phyloP scores from a whole-genome alignment of 176 grass and related monocot genomes.

The Oryza longistaminata region DNA sequence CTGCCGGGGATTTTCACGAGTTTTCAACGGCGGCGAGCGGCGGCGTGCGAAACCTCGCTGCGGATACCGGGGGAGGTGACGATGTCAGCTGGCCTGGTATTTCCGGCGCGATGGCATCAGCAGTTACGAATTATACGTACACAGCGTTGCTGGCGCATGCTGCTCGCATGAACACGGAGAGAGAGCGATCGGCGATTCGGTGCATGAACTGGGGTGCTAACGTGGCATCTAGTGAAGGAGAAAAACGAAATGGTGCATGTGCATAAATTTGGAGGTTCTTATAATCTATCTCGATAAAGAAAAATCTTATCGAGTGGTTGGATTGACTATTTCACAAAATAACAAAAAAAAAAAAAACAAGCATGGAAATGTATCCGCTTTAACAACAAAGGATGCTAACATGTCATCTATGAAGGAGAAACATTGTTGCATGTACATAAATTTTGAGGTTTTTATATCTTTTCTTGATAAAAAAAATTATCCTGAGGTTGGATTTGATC shows the following conservation, averaged over 20 bases:
- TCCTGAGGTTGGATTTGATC: no score
- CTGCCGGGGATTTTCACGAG: no score
- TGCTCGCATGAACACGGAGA: background rate
- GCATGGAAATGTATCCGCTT: no score
- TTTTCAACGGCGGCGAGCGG: background rate
- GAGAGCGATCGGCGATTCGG: background rate
- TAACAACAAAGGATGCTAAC: background rate
- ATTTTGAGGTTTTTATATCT: background rate
- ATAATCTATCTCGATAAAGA: no score
- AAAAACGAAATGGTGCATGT: background rate
- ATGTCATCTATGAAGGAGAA: background rate
- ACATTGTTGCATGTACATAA: background rate
- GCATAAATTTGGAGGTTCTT: background rate
- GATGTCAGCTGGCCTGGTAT: background rate
- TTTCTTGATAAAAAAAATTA: no score
- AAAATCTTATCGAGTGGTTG: no score
- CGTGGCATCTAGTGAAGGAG: background rate
- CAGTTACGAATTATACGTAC: conserved; percentile 29
- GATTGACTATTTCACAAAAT: no score
- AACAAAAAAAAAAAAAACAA: no score
- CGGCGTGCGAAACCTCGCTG: background rate
- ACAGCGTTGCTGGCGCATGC: background rate
- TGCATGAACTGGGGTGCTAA: background rate
- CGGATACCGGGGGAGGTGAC: background rate
- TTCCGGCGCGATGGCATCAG: conserved; percentile 12